These are phyloP conservation scores for Penicillium cinerascens DNA, from an alignment of 495 filamentous ascomycete species.

Conservation along the genomic window DNA sequence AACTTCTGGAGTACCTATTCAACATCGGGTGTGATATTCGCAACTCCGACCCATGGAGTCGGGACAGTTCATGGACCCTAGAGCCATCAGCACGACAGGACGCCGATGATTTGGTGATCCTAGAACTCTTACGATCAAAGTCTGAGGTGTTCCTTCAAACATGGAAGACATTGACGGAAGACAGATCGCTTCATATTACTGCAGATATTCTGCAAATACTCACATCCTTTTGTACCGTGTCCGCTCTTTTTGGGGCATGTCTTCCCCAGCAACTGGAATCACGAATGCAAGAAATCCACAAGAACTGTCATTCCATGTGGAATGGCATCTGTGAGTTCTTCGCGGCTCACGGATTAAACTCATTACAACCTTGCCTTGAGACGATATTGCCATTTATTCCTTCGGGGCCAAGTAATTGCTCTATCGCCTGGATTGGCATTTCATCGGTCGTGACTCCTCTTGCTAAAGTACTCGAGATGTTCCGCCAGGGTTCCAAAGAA, in stretches of 20 bases:
- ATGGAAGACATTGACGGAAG: conserved; percentile 40
- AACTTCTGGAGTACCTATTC: conserved; percentile 37
- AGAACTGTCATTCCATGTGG: conserved; percentile 35
- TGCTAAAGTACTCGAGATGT: conserved; percentile 40
- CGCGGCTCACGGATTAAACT: conserved; percentile 21
- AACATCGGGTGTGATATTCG: conserved; percentile 22
- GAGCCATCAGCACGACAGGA: conserved; percentile 28
- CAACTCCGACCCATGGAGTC: conserved; percentile 28
- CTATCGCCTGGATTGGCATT: conserved; percentile 21
- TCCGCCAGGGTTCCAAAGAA: conserved; percentile 28
- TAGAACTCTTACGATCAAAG: conserved; percentile 46
- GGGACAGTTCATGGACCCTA: conserved; percentile 18
- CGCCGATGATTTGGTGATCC: conserved; percentile 38
- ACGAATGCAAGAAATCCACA: conserved; percentile 26
- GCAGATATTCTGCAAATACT: conserved; percentile 46
- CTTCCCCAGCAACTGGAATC: conserved; percentile 28
- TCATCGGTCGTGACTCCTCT: conserved; percentile 28
- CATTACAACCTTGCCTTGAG: conserved; percentile 33
- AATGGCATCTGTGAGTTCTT: conserved; percentile 33
- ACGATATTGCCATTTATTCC: conserved; percentile 31
- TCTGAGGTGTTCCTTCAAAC: conserved; percentile 41
- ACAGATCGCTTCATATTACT: conserved; percentile 43
- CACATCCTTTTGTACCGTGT: conserved; percentile 41
- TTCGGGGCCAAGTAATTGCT: conserved; percentile 13
- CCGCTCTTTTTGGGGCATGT: conserved; percentile 32